Evolutionary conservation across 2,329 filamentous ascomycete genomes (phyloP), one percentile per base, ranked within the genome.

Genomic region (Penicillium sp.): DNA sequence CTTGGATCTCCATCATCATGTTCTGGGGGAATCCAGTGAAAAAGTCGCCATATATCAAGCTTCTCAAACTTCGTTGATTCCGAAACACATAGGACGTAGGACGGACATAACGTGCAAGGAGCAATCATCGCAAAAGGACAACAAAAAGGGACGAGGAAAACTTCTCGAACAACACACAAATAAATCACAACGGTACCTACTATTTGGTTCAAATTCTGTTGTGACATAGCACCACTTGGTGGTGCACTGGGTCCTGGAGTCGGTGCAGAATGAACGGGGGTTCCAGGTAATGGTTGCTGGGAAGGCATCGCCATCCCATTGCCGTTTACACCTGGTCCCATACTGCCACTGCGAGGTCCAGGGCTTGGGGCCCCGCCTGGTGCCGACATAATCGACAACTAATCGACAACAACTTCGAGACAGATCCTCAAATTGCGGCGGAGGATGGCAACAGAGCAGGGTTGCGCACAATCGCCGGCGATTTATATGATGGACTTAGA

Each of bases 141-240:
- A 55, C 9, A 19, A 19, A 39, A 9, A 13, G 25, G 6, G 19
- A 60, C 17, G 45, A 41, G 36, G 47, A 36, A 19, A 54, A 49
- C 17, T 21, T n/a, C 21, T 31, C 19, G 25, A 49, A 58, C 2
- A 53, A 53, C 6, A 5, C 5, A 17, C 1, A 45, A 45, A 19
- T 15, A 17, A 19, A 53, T 19, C 41, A 58, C 43, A 58, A 36
- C 15, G 41, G 50, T 45, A 81, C 93, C 84, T 83, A 97, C 93
- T 76, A 97, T 97, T 67, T 96, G 92, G 69, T 97, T 97, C 1
- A 97, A 77, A 71, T 97, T 96, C 69, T 96, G 91, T 62, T 93
- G 91, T 2, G 89, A 91, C 77, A 91, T 87, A 15, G 72, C 72
- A 41, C 73, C 73, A 53, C 71, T 72, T 10, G 72, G 68, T 6